Evolutionary conservation across 2,329 filamentous ascomycete species (phyloP).

Genomic region (Arthrobotrys sphaeroides): DNA sequence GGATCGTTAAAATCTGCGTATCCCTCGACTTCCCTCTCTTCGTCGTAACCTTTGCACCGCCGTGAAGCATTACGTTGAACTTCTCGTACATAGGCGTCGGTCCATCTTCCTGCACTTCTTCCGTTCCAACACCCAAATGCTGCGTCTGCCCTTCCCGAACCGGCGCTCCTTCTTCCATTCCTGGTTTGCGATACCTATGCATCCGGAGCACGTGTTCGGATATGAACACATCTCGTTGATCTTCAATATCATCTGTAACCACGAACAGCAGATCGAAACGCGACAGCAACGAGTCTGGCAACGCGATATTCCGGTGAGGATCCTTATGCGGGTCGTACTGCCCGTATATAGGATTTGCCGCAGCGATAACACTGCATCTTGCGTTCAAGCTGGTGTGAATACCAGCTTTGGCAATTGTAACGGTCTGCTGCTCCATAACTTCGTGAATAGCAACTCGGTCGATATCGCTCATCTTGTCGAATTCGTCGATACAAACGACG

Average conservation of each 20-base stretch:
- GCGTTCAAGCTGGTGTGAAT: constrained; percentile 98
- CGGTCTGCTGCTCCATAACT: constrained; percentile 99
- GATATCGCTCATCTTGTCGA: constrained; percentile 99
- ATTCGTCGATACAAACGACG: constrained; percentile 98
- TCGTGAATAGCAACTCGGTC: constrained; percentile 98
- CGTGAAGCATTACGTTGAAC: constrained; percentile 93
- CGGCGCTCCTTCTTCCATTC: constrained; percentile 91
- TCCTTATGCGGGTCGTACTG: constrained; percentile 99
- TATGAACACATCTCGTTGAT: constrained; percentile 85
- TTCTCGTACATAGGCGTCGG: constrained; percentile 93
- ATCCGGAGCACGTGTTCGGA: constrained; percentile 97
- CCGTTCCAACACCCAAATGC: constrained; percentile 84
- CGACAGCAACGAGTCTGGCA: constrained; percentile 93
- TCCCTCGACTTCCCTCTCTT: constrained; percentile 75
- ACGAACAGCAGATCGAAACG: constrained; percentile 99
- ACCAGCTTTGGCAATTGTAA: constrained; percentile 97
- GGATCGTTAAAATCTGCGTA: constrained; percentile 89
- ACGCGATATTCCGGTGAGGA: constrained; percentile 96
- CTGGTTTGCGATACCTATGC: constrained; percentile 92
- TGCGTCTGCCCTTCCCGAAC: constrained; percentile 88
- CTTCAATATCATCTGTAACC: constrained; percentile 97
- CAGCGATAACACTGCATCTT: constrained; percentile 93
- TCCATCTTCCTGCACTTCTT: constrained; percentile 76
- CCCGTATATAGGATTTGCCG: constrained; percentile 96
- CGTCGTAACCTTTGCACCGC: constrained; percentile 80